These are phyloP conservation scores for Beauveria sp. DNA, from an alignment of 2,329 filamentous ascomycete genomes.

Conservation along the genomic window DNA sequence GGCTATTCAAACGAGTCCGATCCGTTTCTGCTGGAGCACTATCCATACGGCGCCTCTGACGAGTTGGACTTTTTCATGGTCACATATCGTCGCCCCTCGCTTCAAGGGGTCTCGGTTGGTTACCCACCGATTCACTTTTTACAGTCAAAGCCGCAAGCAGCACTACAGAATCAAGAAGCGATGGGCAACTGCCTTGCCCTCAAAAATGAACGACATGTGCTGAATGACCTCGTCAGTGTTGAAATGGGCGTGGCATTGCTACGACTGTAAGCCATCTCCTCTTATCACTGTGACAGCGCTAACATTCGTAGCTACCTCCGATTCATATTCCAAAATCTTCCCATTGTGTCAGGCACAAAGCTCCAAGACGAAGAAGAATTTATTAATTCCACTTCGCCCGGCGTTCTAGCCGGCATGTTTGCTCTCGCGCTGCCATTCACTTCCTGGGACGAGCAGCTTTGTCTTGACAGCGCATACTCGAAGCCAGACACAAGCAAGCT, in stretches of 20 bases:
- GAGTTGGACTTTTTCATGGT: slow-evolving; percentile 22
- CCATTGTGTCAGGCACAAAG: slow-evolving; percentile 14
- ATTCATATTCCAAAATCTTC: slow-evolving; percentile 16
- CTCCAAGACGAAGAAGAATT: slow-evolving; percentile 12
- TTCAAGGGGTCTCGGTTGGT: background rate
- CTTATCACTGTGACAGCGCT: background rate
- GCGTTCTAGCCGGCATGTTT: slow-evolving; percentile 15
- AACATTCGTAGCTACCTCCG: slow-evolving; percentile 4
- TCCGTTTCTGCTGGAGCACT: slow-evolving; percentile 16
- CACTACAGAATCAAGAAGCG: slow-evolving; percentile 3
- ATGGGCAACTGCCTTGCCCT: slow-evolving; percentile 9
- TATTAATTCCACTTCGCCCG: slow-evolving; percentile 12
- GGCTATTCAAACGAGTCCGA: slow-evolving; percentile 11
- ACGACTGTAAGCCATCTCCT: slow-evolving; percentile 11
- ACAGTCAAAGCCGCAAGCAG: slow-evolving; percentile 12
- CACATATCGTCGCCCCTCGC: slow-evolving; percentile 13
- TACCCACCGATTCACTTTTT: slow-evolving; percentile 13
- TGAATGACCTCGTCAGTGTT: slow-evolving; percentile 12
- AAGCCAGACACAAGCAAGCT: slow-evolving; percentile 13
- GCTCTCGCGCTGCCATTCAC: slow-evolving; percentile 16
- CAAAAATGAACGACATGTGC: slow-evolving; percentile 7
- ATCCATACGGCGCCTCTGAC: slow-evolving; percentile 20
- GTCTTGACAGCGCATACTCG: slow-evolving; percentile 16
- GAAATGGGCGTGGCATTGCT: slow-evolving; percentile 13
- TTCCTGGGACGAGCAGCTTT: slow-evolving; percentile 16